Percentiles rank a stretch among this genome's conserved stretches.
Evolutionary conservation across 192 early-diverging fungal species (phyloP).

Genomic region (Helicostylum pulchrum): DNA sequence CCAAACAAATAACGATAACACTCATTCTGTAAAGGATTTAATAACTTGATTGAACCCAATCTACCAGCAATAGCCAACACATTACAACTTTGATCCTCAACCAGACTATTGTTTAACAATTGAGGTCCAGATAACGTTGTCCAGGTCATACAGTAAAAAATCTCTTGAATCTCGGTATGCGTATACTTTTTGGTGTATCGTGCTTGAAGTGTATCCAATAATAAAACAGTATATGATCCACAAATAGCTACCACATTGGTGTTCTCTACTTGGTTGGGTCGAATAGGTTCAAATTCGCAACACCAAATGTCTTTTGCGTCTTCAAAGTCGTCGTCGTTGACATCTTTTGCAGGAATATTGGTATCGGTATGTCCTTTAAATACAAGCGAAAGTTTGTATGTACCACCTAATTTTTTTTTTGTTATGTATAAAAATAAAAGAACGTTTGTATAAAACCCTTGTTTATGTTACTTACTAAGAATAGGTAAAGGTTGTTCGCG

Average conservation of each 20-base stretch:
- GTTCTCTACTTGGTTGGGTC: slow-evolving; percentile 2
- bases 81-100: slow-evolving; percentile 17
- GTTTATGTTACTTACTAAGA: no score
- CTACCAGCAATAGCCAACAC: slow-evolving; percentile 42
- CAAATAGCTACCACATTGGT: slow-evolving; percentile 41
- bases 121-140: slow-evolving; percentile 29
- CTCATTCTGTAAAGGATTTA: slow-evolving; percentile 40
- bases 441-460: no score
- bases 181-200: slow-evolving; percentile 45
- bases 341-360: slow-evolving; percentile 3
- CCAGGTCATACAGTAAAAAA: slow-evolving; percentile 49
- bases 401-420: neutral
- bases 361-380: neutral
- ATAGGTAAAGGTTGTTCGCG: no score
- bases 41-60: slow-evolving; percentile 49
- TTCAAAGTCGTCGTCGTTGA: slow-evolving; percentile 32
- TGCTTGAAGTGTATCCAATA: slow-evolving; percentile 42
- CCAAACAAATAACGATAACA: slow-evolving; percentile 50
- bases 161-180: slow-evolving; percentile 42
- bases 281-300: slow-evolving; percentile 38
- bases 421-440: no score
- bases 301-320: slow-evolving; percentile 39
- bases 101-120: neutral
- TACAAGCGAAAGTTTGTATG: neutral
- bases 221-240: slow-evolving; percentile 40